phyloP scores from a whole-genome alignment of 768 basidiomycete genomes.

The Coprinopsis marcescibilis region DNA sequence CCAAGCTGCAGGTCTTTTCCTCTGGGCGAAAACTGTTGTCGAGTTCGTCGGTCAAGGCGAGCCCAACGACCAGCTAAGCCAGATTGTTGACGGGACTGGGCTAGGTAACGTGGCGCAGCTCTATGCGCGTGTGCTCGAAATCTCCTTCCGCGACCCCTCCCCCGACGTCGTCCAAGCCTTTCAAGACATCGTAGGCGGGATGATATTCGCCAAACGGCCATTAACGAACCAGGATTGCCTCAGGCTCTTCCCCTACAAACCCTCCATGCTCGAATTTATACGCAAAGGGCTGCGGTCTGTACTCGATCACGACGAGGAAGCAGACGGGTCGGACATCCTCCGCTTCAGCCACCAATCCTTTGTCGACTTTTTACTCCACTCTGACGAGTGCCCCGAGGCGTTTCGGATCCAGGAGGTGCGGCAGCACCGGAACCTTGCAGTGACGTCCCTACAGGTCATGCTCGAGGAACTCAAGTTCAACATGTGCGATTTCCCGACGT shows the following conservation, averaged over 20 bases:
- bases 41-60: slow-evolving; percentile 16
- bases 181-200: slow-evolving; percentile 16
- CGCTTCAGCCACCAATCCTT: slow-evolving; percentile 23
- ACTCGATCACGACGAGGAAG: slow-evolving; percentile 11
- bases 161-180: slow-evolving; percentile 12
- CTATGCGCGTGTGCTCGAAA: slow-evolving; percentile 17
- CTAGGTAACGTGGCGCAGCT: slow-evolving; percentile 15
- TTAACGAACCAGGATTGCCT: slow-evolving; percentile 10
- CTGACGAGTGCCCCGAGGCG: slow-evolving; percentile 8
- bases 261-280: slow-evolving; percentile 15
- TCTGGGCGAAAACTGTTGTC: slow-evolving; percentile 22
- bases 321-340: no score
- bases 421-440: slow-evolving; percentile 18
- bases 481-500: slow-evolving; percentile 26
- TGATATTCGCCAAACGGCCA: slow-evolving; percentile 19
- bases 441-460: slow-evolving; percentile 23
- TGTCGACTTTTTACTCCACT: slow-evolving; percentile 19
- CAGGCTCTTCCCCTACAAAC: slow-evolving; percentile 8
- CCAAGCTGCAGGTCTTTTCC: slow-evolving; percentile 24
- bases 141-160: slow-evolving; percentile 12
- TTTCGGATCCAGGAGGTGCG: slow-evolving; percentile 15
- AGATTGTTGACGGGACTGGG: slow-evolving; percentile 10
- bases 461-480: slow-evolving; percentile 26
- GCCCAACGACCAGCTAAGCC: slow-evolving; percentile 10
- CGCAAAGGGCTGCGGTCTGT: slow-evolving; percentile 18